A percentile compares a stretch with the other conserved stretches of the same genome.
These are phyloP conservation scores for Arabidopsis hybrid DNA, from an alignment of 441 rosid genomes.

Conservation along the genomic window DNA sequence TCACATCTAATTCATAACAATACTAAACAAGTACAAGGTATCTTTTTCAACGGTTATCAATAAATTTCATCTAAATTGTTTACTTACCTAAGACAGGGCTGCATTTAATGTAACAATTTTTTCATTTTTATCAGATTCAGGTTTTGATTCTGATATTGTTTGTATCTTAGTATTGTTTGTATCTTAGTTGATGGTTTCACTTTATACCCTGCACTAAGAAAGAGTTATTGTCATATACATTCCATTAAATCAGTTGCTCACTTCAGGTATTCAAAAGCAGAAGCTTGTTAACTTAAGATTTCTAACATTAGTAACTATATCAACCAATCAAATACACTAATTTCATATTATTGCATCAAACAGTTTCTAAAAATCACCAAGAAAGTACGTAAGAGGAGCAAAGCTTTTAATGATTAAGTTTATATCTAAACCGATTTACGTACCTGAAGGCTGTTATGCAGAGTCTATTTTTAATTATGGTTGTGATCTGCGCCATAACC, in stretches of 20 bases:
- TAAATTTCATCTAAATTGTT: not conserved
- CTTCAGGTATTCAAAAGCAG: not conserved
- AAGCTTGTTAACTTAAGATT: not conserved
- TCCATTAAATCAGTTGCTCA: not conserved
- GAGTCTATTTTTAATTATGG: not conserved
- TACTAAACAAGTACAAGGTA: not conserved
- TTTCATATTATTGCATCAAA: not conserved
- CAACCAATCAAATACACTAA: not conserved
- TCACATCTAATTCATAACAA: not conserved
- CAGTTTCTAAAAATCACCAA: not conserved
- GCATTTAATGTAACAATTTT: too few relatives aligned
- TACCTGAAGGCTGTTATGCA: not conserved
- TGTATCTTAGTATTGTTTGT: too few relatives aligned
- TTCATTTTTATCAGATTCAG: too few relatives aligned
- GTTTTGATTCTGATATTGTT: too few relatives aligned
- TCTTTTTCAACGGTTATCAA: not conserved
- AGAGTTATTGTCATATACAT: too few relatives aligned
- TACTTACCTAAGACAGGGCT: not conserved
- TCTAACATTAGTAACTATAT: not conserved
- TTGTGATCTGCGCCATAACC: too few relatives aligned
- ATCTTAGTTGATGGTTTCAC: too few relatives aligned
- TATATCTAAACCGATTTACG: not conserved
- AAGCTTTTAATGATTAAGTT: not conserved
- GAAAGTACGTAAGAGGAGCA: not conserved
- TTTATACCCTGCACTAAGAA: too few relatives aligned